Conservation (phyloP, 2,329 filamentous ascomycete genomes). For the Beauveria sp. region DNA sequence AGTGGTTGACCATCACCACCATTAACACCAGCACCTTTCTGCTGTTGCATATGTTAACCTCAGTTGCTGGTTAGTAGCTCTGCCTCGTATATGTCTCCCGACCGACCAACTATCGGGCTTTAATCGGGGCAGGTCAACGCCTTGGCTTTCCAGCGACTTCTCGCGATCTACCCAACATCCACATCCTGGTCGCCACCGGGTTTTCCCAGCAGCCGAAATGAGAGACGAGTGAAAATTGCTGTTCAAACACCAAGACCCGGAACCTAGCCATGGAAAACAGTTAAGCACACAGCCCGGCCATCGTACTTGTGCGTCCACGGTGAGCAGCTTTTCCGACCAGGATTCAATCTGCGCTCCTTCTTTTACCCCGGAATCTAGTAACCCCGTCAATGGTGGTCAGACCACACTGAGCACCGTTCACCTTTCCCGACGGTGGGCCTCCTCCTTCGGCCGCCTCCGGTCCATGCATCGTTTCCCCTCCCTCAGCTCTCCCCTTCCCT, state of each 20-base stretch:
- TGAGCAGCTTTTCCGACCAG: not conserved
- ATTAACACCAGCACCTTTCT: not conserved
- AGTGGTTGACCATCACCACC: no score
- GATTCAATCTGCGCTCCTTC: not conserved
- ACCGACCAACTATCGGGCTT: not conserved
- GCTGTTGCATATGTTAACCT: not conserved
- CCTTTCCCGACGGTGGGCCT: not conserved
- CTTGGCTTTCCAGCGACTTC: no score
- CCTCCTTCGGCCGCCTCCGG: constrained; percentile 4
- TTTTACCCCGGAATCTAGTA: not conserved
- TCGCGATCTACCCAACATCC: no score
- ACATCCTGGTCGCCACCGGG: no score
- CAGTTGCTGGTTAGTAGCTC: not conserved
- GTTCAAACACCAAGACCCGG: no score
- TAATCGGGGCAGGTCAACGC: no score
- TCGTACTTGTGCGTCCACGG: no score
- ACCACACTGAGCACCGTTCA: not conserved
- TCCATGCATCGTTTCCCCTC: not conserved
- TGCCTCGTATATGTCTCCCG: not conserved
- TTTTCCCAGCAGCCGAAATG: no score
- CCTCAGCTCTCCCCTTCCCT: not conserved
- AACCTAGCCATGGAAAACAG: no score
- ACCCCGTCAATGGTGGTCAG: not conserved
- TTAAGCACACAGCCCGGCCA: no score
- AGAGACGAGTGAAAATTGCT: no score